Evolutionary conservation across 305 asterid species (phyloP).

Genomic region (Fraxinus floribunda): DNA sequence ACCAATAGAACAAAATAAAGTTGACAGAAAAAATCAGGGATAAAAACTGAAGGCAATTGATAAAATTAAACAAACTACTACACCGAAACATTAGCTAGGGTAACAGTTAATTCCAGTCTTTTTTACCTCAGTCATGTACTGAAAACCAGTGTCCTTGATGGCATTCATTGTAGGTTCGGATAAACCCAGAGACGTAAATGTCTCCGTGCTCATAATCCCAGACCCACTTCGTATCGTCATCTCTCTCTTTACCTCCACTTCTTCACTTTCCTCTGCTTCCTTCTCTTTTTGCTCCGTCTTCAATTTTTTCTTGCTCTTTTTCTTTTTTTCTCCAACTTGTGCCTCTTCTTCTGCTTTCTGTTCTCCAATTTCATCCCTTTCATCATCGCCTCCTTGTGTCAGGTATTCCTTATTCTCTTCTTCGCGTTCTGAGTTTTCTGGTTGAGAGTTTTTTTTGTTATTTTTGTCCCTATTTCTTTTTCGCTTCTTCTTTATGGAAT

Average conservation of each 20-base stretch:
- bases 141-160: slow-evolving; percentile 65
- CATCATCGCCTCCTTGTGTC: not conserved
- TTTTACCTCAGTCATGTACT: slow-evolving; percentile 85
- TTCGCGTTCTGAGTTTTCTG: slow-evolving; percentile 5
- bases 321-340: not conserved
- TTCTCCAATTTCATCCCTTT: slow-evolving; percentile 16
- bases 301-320: slow-evolving; percentile 18
- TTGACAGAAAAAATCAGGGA: not conserved
- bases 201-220: slow-evolving; percentile 79
- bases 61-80: not conserved
- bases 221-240: slow-evolving; percentile 37
- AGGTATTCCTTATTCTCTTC: slow-evolving; percentile 18
- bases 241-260: slow-evolving; percentile 34
- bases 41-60: not conserved
- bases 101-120: not conserved
- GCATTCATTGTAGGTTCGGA: slow-evolving; percentile 71
- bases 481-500: not conserved
- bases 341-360: not conserved
- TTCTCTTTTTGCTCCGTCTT: slow-evolving; percentile 5
- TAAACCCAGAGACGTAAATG: slow-evolving; percentile 51
- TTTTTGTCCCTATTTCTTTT: not conserved
- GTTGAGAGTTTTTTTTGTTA: not conserved
- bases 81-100: not conserved
- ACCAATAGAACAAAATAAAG: not conserved
- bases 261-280: slow-evolving; percentile 17